Percentiles rank a stretch among this genome's conserved stretches.
Conservation (phyloP, 106 monocot genomes). For the Hemerocallis citrina region DNA sequence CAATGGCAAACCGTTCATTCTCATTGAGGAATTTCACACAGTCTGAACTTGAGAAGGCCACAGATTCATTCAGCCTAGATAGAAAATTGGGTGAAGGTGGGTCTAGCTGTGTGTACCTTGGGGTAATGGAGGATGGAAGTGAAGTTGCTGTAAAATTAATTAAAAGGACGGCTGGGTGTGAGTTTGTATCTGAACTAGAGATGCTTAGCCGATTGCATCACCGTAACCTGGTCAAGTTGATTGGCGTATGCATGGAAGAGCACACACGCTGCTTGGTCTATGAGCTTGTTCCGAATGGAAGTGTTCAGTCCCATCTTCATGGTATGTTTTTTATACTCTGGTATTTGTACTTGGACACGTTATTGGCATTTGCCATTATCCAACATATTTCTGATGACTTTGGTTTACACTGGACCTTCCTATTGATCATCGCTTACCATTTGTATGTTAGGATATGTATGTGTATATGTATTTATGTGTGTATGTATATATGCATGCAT, state of each 20-base stretch:
- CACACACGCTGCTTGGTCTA: slow-evolving; percentile 61
- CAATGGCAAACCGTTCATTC: slow-evolving; percentile 44
- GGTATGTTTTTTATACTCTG: slow-evolving; percentile 31
- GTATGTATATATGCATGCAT: too few species aligned
- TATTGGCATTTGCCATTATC: background rate
- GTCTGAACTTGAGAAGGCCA: slow-evolving; percentile 64
- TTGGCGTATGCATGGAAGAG: slow-evolving; percentile 88
- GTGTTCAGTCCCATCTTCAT: slow-evolving; percentile 87
- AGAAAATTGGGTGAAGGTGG: slow-evolving; percentile 72
- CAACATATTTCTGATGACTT: background rate
- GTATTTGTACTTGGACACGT: background rate
- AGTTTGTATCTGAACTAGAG: slow-evolving; percentile 55
- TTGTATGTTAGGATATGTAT: too few species aligned
- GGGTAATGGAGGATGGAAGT: slow-evolving; percentile 41
- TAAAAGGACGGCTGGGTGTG: slow-evolving; percentile 17
- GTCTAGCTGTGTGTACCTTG: slow-evolving; percentile 67
- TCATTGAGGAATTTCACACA: slow-evolving; percentile 67
- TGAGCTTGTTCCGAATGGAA: slow-evolving; percentile 78
- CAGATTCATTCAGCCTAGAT: slow-evolving; percentile 48
- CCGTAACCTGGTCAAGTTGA: slow-evolving; percentile 91
- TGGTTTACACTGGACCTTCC: background rate
- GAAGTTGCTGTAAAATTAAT: slow-evolving; percentile 77
- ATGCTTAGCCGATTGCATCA: slow-evolving; percentile 96
- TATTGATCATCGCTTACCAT: too few species aligned
- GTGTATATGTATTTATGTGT: too few species aligned